These are phyloP conservation scores for Phytopythium cucurbitacearum DNA, from an alignment of 352 stramenopile species.

Conservation along the genomic window DNA sequence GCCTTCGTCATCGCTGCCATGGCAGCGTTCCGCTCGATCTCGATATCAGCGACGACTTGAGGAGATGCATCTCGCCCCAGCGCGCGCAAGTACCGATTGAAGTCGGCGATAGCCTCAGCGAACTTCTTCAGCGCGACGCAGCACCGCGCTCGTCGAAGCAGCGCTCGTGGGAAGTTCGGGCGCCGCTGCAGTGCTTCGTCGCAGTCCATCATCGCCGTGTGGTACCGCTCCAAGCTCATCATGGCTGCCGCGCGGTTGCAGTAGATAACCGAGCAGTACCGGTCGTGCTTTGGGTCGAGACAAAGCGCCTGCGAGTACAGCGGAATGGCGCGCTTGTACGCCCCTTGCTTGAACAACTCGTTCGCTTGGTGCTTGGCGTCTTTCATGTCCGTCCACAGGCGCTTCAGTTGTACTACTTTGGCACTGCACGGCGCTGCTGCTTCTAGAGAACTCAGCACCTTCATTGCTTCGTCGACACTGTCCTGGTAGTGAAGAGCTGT, in stretches of 20 bases:
- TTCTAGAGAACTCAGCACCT: slow-evolving; percentile 53
- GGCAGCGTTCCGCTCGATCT: slow-evolving; percentile 44
- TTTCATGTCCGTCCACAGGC: slow-evolving; percentile 60
- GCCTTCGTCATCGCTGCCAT: slow-evolving; percentile 42
- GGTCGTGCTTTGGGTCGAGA: slow-evolving; percentile 61
- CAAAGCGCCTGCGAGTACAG: slow-evolving; percentile 65
- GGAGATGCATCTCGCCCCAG: slow-evolving; percentile 20
- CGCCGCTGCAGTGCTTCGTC: slow-evolving; percentile 67
- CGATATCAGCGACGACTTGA: slow-evolving; percentile 22
- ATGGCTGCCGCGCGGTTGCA: slow-evolving; percentile 79
- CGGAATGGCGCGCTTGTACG: slow-evolving; percentile 46
- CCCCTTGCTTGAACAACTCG: slow-evolving; percentile 48
- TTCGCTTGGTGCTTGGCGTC: slow-evolving; percentile 68
- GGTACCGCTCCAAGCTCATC: slow-evolving; percentile 65
- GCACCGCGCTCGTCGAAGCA: slow-evolving; percentile 69
- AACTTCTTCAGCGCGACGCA: slow-evolving; percentile 56
- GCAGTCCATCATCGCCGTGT: slow-evolving; percentile 69
- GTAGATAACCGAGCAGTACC: slow-evolving; percentile 74
- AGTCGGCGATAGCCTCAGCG: slow-evolving; percentile 62
- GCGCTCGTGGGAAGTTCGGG: slow-evolving; percentile 42
- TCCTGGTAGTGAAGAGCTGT: slow-evolving; percentile 71
- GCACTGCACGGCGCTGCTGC: slow-evolving; percentile 58
- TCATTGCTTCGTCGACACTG: slow-evolving; percentile 55
- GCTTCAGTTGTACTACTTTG: slow-evolving; percentile 69
- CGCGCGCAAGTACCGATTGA: slow-evolving; percentile 64